Base-by-base conservation (phyloP, 2,329 filamentous ascomycete species). In the Lecanoromycetidae sp. region DNA sequence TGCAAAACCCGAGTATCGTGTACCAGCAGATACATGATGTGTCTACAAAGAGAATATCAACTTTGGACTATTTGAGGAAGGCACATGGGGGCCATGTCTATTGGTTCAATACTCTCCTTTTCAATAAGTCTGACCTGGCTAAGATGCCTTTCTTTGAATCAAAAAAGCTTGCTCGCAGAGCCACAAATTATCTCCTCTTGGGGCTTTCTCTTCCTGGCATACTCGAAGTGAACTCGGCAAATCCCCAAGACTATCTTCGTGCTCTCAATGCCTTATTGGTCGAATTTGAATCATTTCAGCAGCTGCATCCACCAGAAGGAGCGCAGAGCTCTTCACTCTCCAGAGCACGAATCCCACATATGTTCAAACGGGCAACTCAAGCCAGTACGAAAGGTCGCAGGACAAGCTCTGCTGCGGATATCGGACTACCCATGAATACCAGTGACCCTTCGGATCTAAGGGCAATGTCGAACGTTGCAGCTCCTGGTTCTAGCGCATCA, bases 81-180 rank as follows among this genome's bases (percentile, higher is more conserved):
- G 83, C 87, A 23, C 88, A 98, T 61, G 87, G 95, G 66, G 88
- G 90, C 51, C 81, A 87, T 49, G 80, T 94, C 34, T 96, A 94
- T 70, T 96, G 91, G 88, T 95, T 96, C 72, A 95, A 95, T 67
- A 95, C 91, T 0, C 78, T 94, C 51, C 83, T 94, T 60, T 94
- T 94, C 66, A 85, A 87, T 55, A 84, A 86, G 58, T 65, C 77
- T 25, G 87, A 94, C 63, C 74, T 96, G 27, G 70, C 76, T 43
- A 80, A 82, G 59, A 82, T 95, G 70, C 81, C 90, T 37, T 94
- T 87, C 61, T 90, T 93, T 61, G 84, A 93, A 50, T 70, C 79
- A 3, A 80, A 84, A 54, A 91, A 90, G 61, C 78, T 95, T 40
- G 82, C 86, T 52, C 83, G 88, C 49, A 85, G 91, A 57, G 90